Percentiles rank a stretch among this genome's conserved stretches.
Evolutionary conservation across 2,329 filamentous ascomycete species (phyloP).

Genomic region (Pseudonectria buxi): DNA sequence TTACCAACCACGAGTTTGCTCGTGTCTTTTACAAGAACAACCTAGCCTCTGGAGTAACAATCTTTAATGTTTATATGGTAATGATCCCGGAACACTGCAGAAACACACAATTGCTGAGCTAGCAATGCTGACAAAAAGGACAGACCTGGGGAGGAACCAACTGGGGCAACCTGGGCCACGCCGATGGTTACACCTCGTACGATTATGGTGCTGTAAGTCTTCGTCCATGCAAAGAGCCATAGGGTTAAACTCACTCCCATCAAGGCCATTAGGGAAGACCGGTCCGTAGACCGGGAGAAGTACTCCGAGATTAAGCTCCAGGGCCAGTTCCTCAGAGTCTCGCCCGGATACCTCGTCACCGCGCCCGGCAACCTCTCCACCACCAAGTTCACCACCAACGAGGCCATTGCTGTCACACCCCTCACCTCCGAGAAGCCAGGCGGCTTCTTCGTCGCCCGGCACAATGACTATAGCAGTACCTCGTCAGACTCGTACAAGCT

Average conservation of each 20-base stretch:
- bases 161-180: slow-evolving; percentile 72
- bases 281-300: slow-evolving; percentile 63
- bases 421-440: slow-evolving; percentile 44
- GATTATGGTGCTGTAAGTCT: slow-evolving; percentile 42
- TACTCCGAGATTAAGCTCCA: slow-evolving; percentile 74
- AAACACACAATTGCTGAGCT: too few relatives aligned
- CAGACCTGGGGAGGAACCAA: slow-evolving; percentile 71
- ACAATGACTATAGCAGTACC: slow-evolving; percentile 56
- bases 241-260: too few relatives aligned
- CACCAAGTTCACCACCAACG: slow-evolving; percentile 46
- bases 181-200: slow-evolving; percentile 55
- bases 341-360: slow-evolving; percentile 60
- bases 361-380: slow-evolving; percentile 43
- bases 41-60: slow-evolving; percentile 56
- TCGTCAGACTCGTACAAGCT: slow-evolving; percentile 56
- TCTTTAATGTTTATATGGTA: slow-evolving; percentile 73
- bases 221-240: background rate
- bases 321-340: slow-evolving; percentile 67
- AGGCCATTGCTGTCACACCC: slow-evolving; percentile 53
- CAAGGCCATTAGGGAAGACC: slow-evolving; percentile 56
- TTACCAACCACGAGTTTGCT: slow-evolving; percentile 68
- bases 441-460: slow-evolving; percentile 61
- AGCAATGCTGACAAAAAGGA: background rate
- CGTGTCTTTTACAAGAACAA: slow-evolving; percentile 76
- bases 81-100: background rate